Conservation (phyloP, 2,329 filamentous ascomycete genomes). For the Zopfia rhizophila region DNA sequence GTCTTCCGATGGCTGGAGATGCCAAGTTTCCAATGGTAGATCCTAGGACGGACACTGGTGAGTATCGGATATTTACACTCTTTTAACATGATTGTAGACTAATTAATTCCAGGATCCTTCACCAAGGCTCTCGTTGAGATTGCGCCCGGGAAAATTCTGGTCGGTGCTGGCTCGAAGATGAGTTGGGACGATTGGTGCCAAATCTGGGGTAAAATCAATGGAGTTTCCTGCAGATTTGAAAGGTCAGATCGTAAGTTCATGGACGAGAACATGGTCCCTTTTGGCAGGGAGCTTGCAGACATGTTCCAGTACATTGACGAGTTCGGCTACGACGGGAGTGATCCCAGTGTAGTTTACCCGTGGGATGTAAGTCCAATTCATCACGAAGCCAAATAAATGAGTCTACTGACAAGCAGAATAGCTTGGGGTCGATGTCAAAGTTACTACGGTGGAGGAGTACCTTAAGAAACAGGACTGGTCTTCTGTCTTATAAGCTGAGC, state of each 20-base stretch:
- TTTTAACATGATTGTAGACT: background rate
- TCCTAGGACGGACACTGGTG: constrained; percentile 32
- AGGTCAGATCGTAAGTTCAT: constrained; percentile 24
- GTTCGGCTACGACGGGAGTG: constrained; percentile 51
- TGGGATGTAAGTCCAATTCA: constrained; percentile 27
- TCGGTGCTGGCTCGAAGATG: constrained; percentile 32
- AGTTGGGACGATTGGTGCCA: constrained; percentile 34
- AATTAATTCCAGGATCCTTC: constrained; percentile 23
- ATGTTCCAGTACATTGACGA: constrained; percentile 48
- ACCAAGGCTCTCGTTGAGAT: constrained; percentile 35
- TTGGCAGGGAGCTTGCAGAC: constrained; percentile 44
- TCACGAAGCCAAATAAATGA: background rate
- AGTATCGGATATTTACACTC: constrained; percentile 9
- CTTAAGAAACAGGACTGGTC: constrained; percentile 38
- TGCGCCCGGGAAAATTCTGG: constrained; percentile 35
- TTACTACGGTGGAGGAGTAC: constrained; percentile 39
- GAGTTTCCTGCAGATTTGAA: constrained; percentile 31
- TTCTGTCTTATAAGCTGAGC: constrained; percentile 17
- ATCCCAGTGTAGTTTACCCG: constrained; percentile 43
- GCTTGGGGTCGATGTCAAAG: constrained; percentile 27
- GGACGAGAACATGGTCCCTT: constrained; percentile 31
- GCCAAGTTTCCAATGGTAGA: constrained; percentile 32
- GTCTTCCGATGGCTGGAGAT: constrained; percentile 30
- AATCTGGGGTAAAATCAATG: constrained; percentile 34
- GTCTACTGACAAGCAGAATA: constrained; percentile 14